Evolutionary conservation across 2,329 filamentous ascomycete species (phyloP), one percentile per base, ranked within the genome.

Genomic region (Phialemoniopsis sp.): DNA sequence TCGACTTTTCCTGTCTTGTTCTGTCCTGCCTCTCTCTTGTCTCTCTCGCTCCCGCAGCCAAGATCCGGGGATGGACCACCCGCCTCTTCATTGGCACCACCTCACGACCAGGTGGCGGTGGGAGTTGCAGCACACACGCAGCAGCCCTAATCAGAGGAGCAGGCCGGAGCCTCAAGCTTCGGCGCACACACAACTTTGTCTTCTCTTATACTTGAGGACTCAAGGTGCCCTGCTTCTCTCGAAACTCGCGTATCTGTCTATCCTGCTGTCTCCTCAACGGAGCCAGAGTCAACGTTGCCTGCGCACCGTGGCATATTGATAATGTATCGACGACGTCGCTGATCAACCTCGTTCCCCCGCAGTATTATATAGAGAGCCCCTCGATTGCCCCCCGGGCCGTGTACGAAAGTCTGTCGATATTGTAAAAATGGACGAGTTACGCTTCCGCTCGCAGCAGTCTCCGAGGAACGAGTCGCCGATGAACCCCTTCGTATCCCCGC

Each of bases 381-480:
- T 47, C 49, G 44, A 49, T 50, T 51, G 55, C 57, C 55, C 49
- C 54, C 55, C 54, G 51, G 54, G 53, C 53, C 53, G 50, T 68
- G 66, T 69, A 68, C 60, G 57, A 69, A 59, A 54, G 49, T 50
- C 50, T 57, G 48, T 61, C 60, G 59, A 64, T 47, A 40, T 45
- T 40, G 52, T 50, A 78, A 58, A 78, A 68, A 86, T 88, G 77
- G 87, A 91, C 66, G 85, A 89, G 66, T 72, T 87, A 64, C 83
- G 84, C 60, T 90, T 86, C 66, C 82, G 84, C 53, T 77, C 78
- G 57, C 83, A 89, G 64, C 82, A 86, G 64, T 87, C 87, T 52
- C 80, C 87, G 40, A 80, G 82, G 53, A 85, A 84, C 66, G 89
- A 95, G 56, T 68, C 79, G 54, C 71, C 82, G 49, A 87, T 89